A percentile compares a stretch with the other conserved stretches of the same genome.
phyloP scores from a whole-genome alignment of 257 asterid species.

The Paraleonurus japonicus region DNA sequence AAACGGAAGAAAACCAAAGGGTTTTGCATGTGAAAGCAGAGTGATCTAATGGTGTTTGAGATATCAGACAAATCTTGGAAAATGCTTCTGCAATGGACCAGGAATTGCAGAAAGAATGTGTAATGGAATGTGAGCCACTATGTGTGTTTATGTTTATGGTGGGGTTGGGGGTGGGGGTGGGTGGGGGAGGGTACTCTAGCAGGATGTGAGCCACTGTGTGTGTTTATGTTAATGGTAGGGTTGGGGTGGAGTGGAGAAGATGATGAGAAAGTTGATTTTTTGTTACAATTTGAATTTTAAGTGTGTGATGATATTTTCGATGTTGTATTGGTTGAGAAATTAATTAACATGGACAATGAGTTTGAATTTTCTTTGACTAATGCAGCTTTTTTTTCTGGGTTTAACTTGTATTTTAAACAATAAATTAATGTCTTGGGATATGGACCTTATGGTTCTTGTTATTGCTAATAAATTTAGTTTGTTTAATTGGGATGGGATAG shows the following conservation, averaged over 20 bases:
- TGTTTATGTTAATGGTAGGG: conserved; percentile 1
- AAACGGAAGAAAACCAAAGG: not conserved
- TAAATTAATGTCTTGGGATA: conserved; percentile 9
- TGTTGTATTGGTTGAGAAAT: conserved; percentile 29
- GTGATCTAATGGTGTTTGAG: not conserved
- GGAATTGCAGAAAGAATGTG: conserved; percentile 42
- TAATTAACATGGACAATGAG: conserved; percentile 26
- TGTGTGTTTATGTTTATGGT: conserved; percentile 2
- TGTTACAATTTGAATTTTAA: conserved; percentile 35
- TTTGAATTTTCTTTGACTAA: conserved; percentile 44
- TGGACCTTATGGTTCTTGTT: conserved; percentile 17
- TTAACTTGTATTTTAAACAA: not conserved
- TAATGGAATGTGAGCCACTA: not conserved
- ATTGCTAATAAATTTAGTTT: not conserved
- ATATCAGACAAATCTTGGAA: not conserved
- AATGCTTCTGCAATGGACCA: conserved; percentile 32
- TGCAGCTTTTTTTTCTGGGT: conserved; percentile 16
- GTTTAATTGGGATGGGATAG: conserved; percentile 42
- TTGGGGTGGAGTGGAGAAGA: conserved; percentile 23
- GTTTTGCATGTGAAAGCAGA: not conserved
- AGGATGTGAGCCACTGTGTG: conserved; percentile 4
- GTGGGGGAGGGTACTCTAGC: too few species aligned
- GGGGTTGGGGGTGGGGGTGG: not conserved
- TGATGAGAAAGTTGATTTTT: conserved; percentile 19
- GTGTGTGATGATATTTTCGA: conserved; percentile 37